Conservation (phyloP, 2,329 filamentous ascomycete genomes). For the Hypoxylon sp. region DNA sequence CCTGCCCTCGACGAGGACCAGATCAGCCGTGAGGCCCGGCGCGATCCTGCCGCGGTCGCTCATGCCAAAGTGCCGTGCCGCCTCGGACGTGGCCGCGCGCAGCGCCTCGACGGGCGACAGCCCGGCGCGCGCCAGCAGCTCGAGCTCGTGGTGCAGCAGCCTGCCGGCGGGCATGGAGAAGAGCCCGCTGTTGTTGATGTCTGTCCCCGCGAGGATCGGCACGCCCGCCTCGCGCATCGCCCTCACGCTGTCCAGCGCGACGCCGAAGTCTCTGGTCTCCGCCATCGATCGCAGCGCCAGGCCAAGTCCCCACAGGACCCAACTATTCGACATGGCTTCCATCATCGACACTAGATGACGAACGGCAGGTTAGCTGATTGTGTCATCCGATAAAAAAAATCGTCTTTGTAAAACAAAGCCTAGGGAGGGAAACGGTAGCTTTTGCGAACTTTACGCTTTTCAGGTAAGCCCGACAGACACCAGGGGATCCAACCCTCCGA, state of each 20-base stretch:
- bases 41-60: constrained; percentile 39
- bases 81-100: constrained; percentile 37
- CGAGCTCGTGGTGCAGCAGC: constrained; percentile 41
- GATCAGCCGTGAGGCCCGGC: constrained; percentile 41
- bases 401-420: not conserved
- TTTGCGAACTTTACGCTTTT: no score
- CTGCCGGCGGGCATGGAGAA: constrained; percentile 19
- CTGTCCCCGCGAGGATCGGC: constrained; percentile 44
- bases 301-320: constrained; percentile 32
- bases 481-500: no score
- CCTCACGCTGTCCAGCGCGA: constrained; percentile 38
- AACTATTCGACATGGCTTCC: constrained; percentile 32
- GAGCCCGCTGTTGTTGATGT: constrained; percentile 33
- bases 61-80: constrained; percentile 37
- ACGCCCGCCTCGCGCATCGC: constrained; percentile 42
- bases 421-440: no score
- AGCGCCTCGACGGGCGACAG: constrained; percentile 37
- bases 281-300: constrained; percentile 13
- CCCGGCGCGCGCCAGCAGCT: constrained; percentile 40
- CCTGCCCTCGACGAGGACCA: constrained; percentile 44
- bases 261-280: constrained; percentile 30
- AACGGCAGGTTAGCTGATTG: not conserved
- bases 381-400: no score
- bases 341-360: constrained; percentile 34
- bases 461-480: not conserved